phyloP scores from a whole-genome alignment of 2,329 filamentous ascomycete genomes.

The Elsinoe necatrix region DNA sequence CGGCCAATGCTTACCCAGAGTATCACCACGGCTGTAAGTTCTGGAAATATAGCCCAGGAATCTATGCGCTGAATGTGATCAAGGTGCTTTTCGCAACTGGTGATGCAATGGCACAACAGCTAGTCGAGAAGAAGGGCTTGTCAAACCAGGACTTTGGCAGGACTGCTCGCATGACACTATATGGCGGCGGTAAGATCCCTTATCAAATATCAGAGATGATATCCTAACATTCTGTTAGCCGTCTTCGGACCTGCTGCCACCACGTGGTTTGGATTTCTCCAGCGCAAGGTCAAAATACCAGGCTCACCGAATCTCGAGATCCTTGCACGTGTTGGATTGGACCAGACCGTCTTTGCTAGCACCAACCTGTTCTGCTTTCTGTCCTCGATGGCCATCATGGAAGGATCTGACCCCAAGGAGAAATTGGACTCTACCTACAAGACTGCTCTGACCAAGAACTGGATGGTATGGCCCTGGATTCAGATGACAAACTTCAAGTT shows the following conservation, averaged over 20 bases:
- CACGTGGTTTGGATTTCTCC: slow-evolving; percentile 76
- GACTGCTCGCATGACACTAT: slow-evolving; percentile 70
- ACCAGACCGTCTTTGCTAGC: slow-evolving; percentile 80
- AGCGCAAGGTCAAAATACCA: slow-evolving; percentile 55
- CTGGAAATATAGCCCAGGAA: not conserved
- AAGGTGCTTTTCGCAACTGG: slow-evolving; percentile 83
- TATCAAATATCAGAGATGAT: not conserved
- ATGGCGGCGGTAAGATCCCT: slow-evolving; percentile 58
- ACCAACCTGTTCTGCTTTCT: slow-evolving; percentile 75
- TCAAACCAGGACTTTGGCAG: slow-evolving; percentile 63
- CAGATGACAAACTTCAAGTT: slow-evolving; percentile 83
- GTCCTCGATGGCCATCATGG: slow-evolving; percentile 61
- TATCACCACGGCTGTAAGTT: slow-evolving; percentile 65
- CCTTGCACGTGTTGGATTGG: slow-evolving; percentile 65
- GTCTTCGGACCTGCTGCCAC: slow-evolving; percentile 84
- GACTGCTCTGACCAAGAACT: slow-evolving; percentile 70
- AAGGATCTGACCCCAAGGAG: slow-evolving; percentile 47
- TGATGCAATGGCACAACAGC: slow-evolving; percentile 83
- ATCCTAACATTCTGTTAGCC: slow-evolving; percentile 35
- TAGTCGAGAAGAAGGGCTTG: slow-evolving; percentile 71
- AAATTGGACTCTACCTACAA: slow-evolving; percentile 65
- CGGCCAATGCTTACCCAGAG: slow-evolving; percentile 84
- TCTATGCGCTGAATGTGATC: not conserved
- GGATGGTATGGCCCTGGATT: slow-evolving; percentile 78
- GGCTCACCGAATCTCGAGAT: slow-evolving; percentile 61